These are phyloP conservation scores for Bromus sterilis DNA, from an alignment of 176 grass and related monocot species.

Conservation along the genomic window DNA sequence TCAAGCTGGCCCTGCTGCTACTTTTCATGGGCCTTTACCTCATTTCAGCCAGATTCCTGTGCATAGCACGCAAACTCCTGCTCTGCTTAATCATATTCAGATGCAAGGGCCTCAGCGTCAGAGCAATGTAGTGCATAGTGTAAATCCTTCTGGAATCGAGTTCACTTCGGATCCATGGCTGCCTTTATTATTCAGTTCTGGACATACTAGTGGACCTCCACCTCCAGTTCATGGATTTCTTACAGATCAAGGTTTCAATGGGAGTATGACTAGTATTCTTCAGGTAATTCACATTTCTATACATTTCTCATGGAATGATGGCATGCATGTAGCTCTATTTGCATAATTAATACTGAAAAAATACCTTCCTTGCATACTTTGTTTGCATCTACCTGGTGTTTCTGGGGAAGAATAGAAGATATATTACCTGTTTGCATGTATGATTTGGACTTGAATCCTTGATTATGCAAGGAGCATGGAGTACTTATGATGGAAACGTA, in stretches of 20 bases:
- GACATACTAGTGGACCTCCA: conserved; percentile 26
- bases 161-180: conserved; percentile 42
- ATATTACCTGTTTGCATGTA: neutral
- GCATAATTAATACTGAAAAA: neutral
- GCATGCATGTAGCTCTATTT: conserved; percentile 5
- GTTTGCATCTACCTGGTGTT: neutral
- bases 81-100: conserved; percentile 27
- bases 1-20: conserved; percentile 25
- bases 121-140: conserved; percentile 24
- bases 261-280: conserved; percentile 30
- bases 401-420: neutral
- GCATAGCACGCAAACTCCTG: conserved; percentile 38
- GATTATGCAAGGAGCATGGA: neutral
- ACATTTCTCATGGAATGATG: neutral
- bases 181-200: conserved; percentile 23
- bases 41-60: conserved; percentile 33
- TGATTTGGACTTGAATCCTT: neutral
- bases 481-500: conserved; percentile 4
- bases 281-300: conserved; percentile 37
- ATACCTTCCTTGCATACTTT: neutral
- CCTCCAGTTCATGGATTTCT: conserved; percentile 16
- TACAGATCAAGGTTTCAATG: conserved; percentile 22
- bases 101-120: conserved; percentile 32
- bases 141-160: conserved; percentile 23
- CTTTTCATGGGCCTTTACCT: conserved; percentile 17